These are phyloP conservation scores for Monosporozyma servazzii DNA, from an alignment of 805 yeast genomes.

Conservation along the genomic window DNA sequence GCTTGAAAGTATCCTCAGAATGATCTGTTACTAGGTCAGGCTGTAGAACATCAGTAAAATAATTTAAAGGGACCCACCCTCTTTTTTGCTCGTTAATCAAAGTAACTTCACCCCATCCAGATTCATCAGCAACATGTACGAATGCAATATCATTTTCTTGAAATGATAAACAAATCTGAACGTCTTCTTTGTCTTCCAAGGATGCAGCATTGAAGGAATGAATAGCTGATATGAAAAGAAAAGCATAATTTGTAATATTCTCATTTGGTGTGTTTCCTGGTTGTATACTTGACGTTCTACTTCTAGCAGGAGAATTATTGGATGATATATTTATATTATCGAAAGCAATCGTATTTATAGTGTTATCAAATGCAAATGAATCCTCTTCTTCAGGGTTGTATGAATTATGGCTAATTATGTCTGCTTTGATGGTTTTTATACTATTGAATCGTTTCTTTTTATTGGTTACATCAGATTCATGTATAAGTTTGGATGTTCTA, in stretches of 20 bases:
- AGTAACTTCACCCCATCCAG: slow-evolving; percentile 87
- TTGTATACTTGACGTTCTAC: background rate
- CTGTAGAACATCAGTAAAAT: slow-evolving; percentile 43
- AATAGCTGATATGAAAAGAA: slow-evolving; percentile 46
- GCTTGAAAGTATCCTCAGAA: background rate
- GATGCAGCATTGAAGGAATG: slow-evolving; percentile 52
- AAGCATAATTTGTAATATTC: slow-evolving; percentile 10
- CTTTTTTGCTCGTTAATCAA: slow-evolving; percentile 50
- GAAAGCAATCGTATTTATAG: background rate
- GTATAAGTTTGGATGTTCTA: slow-evolving; percentile 14
- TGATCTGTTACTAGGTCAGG: background rate
- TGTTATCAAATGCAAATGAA: slow-evolving; percentile 2
- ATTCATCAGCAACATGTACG: slow-evolving; percentile 67
- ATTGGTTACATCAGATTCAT: background rate
- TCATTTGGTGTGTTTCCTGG: background rate
- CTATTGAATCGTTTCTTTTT: background rate
- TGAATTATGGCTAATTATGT: background rate
- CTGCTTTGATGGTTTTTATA: background rate
- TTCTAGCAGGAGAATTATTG: background rate
- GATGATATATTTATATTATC: background rate
- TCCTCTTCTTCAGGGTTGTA: background rate
- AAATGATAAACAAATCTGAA: slow-evolving; percentile 66
- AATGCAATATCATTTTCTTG: slow-evolving; percentile 62
- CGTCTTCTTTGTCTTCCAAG: slow-evolving; percentile 54
- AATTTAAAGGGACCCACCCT: slow-evolving; percentile 85